These are phyloP conservation scores for Populus davidiana DNA, from an alignment of 345 rosid species.

Conservation along the genomic window DNA sequence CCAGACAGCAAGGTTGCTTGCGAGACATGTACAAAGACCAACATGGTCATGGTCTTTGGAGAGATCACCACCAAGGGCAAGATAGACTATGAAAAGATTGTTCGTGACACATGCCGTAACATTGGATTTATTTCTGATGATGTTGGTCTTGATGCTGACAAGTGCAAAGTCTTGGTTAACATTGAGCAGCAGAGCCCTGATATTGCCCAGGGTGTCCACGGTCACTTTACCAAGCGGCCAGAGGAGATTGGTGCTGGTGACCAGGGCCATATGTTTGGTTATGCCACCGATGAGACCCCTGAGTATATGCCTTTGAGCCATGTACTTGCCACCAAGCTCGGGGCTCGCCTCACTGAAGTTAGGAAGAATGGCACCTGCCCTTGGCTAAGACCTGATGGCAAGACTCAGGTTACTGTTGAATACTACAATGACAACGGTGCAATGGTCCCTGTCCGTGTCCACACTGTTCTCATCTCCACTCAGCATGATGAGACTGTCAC, in stretches of 20 bases:
- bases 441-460: conserved; percentile 38
- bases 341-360: conserved; percentile 35
- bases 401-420: conserved; percentile 38
- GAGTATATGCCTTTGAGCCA: conserved; percentile 38
- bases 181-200: conserved; percentile 40
- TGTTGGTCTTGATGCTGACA: conserved; percentile 38
- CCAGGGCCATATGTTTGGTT: conserved; percentile 41
- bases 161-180: conserved; percentile 39
- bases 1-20: conserved; percentile 52
- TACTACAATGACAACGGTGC: conserved; percentile 35
- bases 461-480: conserved; percentile 40
- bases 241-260: conserved; percentile 41
- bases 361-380: conserved; percentile 37
- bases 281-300: conserved; percentile 38
- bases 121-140: conserved; percentile 34
- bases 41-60: conserved; percentile 44
- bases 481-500: conserved; percentile 42
- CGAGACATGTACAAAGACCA: conserved; percentile 49
- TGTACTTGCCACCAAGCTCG: conserved; percentile 38
- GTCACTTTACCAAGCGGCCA: conserved; percentile 40
- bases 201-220: conserved; percentile 40
- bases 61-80: conserved; percentile 41
- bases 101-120: conserved; percentile 34
- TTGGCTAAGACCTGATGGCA: conserved; percentile 38
- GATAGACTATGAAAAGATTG: conserved; percentile 38